phyloP scores from a whole-genome alignment of 2,329 filamentous ascomycete species.

The Aureobasidium sp. region DNA sequence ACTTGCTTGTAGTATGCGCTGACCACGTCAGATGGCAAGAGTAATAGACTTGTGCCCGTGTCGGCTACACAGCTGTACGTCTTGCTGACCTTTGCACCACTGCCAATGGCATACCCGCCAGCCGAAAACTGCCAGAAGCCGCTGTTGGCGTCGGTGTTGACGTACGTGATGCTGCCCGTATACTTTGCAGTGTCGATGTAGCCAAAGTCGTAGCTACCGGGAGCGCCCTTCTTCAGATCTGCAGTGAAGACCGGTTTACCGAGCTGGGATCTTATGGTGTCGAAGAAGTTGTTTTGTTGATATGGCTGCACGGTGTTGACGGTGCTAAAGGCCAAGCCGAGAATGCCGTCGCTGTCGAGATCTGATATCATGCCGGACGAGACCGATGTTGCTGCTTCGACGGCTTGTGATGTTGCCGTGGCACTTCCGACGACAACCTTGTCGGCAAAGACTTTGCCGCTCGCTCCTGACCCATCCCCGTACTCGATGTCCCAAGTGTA shows the following conservation, averaged over 20 bases:
- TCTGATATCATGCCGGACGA: slow-evolving; percentile 48
- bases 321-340: slow-evolving; percentile 53
- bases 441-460: slow-evolving; percentile 59
- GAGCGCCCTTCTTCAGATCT: slow-evolving; percentile 46
- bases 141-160: slow-evolving; percentile 48
- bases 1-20: slow-evolving; percentile 35
- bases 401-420: slow-evolving; percentile 53
- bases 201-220: slow-evolving; percentile 52
- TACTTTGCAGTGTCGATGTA: slow-evolving; percentile 54
- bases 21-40: slow-evolving; percentile 45
- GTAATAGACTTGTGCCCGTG: slow-evolving; percentile 60
- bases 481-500: slow-evolving; percentile 56
- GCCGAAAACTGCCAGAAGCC: slow-evolving; percentile 59
- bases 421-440: slow-evolving; percentile 55
- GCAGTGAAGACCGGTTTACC: slow-evolving; percentile 51
- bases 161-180: slow-evolving; percentile 51
- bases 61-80: slow-evolving; percentile 55
- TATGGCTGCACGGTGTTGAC: slow-evolving; percentile 51
- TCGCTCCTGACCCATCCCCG: slow-evolving; percentile 58
- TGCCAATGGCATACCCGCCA: slow-evolving; percentile 50
- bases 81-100: slow-evolving; percentile 30
- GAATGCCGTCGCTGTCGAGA: slow-evolving; percentile 50
- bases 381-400: slow-evolving; percentile 57
- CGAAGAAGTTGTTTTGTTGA: slow-evolving; percentile 51
- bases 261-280: slow-evolving; percentile 48